These are phyloP conservation scores for Catharanthus roseus DNA, from an alignment of 257 asterid genomes.

Conservation along the genomic window DNA sequence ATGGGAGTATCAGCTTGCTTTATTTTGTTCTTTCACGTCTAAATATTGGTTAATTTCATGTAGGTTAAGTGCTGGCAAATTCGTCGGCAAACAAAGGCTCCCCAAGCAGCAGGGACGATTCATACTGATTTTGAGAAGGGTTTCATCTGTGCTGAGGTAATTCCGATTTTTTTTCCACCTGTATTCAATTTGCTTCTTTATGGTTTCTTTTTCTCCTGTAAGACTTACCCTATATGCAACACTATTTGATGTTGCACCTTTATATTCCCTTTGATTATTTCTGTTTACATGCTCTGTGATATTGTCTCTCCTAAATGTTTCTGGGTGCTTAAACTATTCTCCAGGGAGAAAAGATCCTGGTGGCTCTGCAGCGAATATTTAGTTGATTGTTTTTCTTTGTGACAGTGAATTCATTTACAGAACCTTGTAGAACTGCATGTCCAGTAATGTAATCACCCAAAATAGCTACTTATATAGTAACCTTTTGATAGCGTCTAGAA, in stretches of 20 bases:
- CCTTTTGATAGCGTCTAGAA: not conserved
- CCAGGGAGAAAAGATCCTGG: not conserved
- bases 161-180: constrained; percentile 11
- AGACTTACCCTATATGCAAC: not conserved
- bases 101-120: constrained; percentile 97
- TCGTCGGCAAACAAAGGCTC: constrained; percentile 81
- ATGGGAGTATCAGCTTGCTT: not conserved
- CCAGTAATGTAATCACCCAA: not conserved
- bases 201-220: not conserved
- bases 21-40: not conserved
- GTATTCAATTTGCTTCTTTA: not conserved
- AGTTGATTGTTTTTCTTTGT: not conserved
- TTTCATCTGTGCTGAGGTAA: constrained; percentile 96
- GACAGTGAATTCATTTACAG: not conserved
- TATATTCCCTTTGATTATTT: not conserved
- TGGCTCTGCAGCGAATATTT: not conserved
- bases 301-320: not conserved
- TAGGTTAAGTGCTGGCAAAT: constrained; percentile 99
- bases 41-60: constrained; percentile 13
- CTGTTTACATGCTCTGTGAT: not conserved
- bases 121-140: constrained; percentile 96
- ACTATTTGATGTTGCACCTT: not conserved
- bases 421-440: not conserved
- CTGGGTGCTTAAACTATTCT: not conserved
- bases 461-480: not conserved